These are phyloP conservation scores for Camelina neglecta DNA, from an alignment of 345 rosid genomes.

Conservation along the genomic window DNA sequence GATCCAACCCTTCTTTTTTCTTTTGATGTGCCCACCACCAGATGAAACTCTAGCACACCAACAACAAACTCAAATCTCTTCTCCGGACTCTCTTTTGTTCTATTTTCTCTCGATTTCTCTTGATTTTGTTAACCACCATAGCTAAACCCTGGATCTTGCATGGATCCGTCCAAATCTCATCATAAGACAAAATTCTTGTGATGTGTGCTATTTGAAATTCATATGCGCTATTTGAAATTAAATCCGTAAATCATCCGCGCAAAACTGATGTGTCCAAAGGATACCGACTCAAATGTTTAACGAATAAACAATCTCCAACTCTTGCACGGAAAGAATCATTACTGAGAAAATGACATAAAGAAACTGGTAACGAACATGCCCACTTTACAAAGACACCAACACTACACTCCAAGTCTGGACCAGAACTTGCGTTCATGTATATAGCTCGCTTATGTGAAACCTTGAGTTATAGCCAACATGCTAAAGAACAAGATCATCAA, in stretches of 20 bases:
- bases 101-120: too few relatives aligned
- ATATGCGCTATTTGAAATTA: background rate
- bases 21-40: too few relatives aligned
- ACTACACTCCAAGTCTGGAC: constrained; percentile 38
- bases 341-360: constrained; percentile 39
- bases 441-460: constrained; percentile 35
- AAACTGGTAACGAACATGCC: constrained; percentile 42
- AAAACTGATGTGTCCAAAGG: constrained; percentile 27
- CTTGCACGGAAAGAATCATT: constrained; percentile 44
- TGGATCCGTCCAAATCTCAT: too few relatives aligned
- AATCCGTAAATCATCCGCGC: constrained; percentile 2
- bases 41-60: too few relatives aligned
- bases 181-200: too few relatives aligned
- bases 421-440: constrained; percentile 33
- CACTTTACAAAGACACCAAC: constrained; percentile 41
- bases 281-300: constrained; percentile 19
- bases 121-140: too few relatives aligned
- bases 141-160: too few relatives aligned
- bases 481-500: constrained; percentile 40
- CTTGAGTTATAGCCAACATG: constrained; percentile 26
- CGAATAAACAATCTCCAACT: constrained; percentile 26
- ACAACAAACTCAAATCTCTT: too few relatives aligned
- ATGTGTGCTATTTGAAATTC: constrained; percentile 8
- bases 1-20: too few relatives aligned
- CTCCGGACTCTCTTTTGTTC: too few relatives aligned